Base-by-base conservation (phyloP, 352 stramenopile species). In the Phytopythium cucurbitacearum region DNA sequence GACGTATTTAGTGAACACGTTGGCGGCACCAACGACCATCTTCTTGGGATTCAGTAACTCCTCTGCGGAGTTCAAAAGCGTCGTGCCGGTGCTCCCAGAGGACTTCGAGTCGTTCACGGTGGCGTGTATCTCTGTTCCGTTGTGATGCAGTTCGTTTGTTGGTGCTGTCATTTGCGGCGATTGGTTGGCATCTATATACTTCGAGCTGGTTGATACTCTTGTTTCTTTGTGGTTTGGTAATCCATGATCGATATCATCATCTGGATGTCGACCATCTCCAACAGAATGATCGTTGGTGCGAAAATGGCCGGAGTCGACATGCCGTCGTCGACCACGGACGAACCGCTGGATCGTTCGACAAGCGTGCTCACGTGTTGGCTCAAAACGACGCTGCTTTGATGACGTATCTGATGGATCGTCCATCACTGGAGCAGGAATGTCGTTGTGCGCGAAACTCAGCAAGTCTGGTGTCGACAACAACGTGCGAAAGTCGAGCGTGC, bases 401-500 rank as follows among this genome's bases (percentile, higher is more conserved):
- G 43, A 16, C 5, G 15, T 1, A 28, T 11, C 3, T 4, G 16
- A 11, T 32, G 9, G 8, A 38, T 36, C 39, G 41, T 21, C 21
- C 16, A 53, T 43, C 0, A 46, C 13, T 6, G 7, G 12, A 8
- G 16, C 11, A 40, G 59, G 53, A 0, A 33, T 40, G 21, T 62
- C 40, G 4, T 57, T 49, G 52, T 75, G 57, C 11, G 61, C 36
- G 51, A 81, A 82, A 9, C 56, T 50, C 41, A 76, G 50, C 3
- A 60, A 3, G 5, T 59, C 57, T 0, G 61, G 36, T 4, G 53
- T 78, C 12, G 75, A 65, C 4, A 86, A 36, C 36, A 87, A 56
- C 13, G 69, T 69, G 12, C 76, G 76, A 12, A 89, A 81, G 49
- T 87, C 71, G 8, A 84, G 51, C 6, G 65, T 83, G 39, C 71